Evolutionary conservation across 2,329 filamentous ascomycete genomes (phyloP).

Genomic region (Cladosporium sp.): DNA sequence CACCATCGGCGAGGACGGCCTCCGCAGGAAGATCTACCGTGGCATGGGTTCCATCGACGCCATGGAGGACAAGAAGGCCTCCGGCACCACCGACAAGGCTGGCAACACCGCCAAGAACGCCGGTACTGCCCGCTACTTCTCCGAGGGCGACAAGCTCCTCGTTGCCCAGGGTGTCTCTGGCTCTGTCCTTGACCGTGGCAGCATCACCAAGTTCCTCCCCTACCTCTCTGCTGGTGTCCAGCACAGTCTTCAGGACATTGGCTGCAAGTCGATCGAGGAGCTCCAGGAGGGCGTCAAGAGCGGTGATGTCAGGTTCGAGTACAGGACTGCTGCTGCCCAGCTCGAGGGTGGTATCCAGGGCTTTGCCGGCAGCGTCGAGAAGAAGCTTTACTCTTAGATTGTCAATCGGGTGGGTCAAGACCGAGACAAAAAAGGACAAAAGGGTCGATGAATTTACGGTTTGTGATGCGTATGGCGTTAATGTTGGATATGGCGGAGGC

Average conservation of each 20-base stretch:
- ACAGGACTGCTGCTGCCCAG: conserved; percentile 90
- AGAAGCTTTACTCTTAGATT: conserved; percentile 88
- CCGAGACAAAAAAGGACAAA: not conserved
- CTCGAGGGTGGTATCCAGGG: conserved; percentile 93
- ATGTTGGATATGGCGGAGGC: conserved; percentile 2
- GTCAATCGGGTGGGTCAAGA: too few relatives aligned
- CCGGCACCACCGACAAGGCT: conserved; percentile 67
- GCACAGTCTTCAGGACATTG: conserved; percentile 95
- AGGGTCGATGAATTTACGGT: conserved; percentile 11
- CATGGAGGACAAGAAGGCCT: conserved; percentile 99
- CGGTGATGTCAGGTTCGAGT: conserved; percentile 83
- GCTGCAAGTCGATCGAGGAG: conserved; percentile 71
- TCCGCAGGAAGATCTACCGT: conserved; percentile 98
- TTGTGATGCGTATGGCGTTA: conserved; percentile 12
- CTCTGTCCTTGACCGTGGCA: conserved; percentile 74
- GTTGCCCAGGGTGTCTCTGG: conserved; percentile 96
- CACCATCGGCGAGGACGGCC: conserved; percentile 91
- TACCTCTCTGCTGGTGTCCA: conserved; percentile 94
- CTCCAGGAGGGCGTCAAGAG: conserved; percentile 71
- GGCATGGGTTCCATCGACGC: conserved; percentile 99
- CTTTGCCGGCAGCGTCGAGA: conserved; percentile 90
- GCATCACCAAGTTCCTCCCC: conserved; percentile 89
- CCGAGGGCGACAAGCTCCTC: conserved; percentile 87
- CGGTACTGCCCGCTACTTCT: conserved; percentile 96
- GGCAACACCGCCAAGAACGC: conserved; percentile 94